Conservation (phyloP, 2,329 filamentous ascomycete genomes). For the Fusarium tuaranense region DNA sequence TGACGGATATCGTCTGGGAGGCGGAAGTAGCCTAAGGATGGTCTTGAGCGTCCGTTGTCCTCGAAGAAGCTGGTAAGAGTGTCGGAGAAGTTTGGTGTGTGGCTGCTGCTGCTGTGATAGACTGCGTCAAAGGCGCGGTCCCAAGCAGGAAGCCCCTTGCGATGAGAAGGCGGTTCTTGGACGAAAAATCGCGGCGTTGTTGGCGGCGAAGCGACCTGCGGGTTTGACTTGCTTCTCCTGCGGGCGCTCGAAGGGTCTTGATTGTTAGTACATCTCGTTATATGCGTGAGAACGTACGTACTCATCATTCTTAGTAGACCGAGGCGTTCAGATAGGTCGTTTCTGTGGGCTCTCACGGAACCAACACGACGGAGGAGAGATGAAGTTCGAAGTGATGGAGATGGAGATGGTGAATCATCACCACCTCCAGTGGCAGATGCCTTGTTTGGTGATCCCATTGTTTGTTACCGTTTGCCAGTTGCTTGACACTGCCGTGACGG, state of each 20-base stretch:
- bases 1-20: constrained; percentile 45
- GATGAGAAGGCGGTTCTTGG: constrained; percentile 5
- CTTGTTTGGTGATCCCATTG: constrained; percentile 18
- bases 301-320: constrained; percentile 30
- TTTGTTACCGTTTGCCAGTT: background rate
- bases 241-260: constrained; percentile 12
- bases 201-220: constrained; percentile 4
- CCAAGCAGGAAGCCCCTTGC: constrained; percentile 47
- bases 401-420: constrained; percentile 14
- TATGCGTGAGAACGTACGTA: constrained; percentile 6
- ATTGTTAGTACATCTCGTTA: background rate
- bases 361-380: constrained; percentile 30
- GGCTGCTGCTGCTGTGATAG: constrained; percentile 42
- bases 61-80: constrained; percentile 41
- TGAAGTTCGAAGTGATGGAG: constrained; percentile 17
- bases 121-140: constrained; percentile 52
- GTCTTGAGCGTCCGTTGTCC: constrained; percentile 22
- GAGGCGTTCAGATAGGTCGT: constrained; percentile 25
- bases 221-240: constrained; percentile 30
- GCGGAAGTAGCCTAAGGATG: constrained; percentile 29
- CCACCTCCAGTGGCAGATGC: background rate
- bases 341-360: constrained; percentile 9
- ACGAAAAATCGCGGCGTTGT: constrained; percentile 2
- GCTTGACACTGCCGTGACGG: background rate
- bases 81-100: constrained; percentile 24